These are phyloP conservation scores for Bipolaris victoriae DNA, from an alignment of 2,329 filamentous ascomycete species.

Conservation along the genomic window DNA sequence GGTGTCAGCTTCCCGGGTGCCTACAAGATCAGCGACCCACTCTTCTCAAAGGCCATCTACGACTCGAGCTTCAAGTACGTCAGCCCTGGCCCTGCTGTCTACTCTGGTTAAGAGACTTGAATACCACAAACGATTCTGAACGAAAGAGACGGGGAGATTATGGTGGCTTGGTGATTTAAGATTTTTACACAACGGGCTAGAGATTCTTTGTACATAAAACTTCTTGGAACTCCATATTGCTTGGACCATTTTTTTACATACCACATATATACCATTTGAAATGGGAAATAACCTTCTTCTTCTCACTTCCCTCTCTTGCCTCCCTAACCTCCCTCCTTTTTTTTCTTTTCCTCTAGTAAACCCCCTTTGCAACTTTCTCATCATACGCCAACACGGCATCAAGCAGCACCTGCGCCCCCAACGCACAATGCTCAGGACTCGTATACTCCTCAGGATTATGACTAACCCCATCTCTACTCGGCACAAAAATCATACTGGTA, in stretches of 20 bases:
- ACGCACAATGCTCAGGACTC: conserved; percentile 51
- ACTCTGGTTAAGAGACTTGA: conserved; percentile 30
- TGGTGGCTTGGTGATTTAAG: no score
- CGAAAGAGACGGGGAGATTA: neutral
- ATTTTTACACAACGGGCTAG: no score
- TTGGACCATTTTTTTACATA: neutral
- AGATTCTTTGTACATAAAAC: neutral
- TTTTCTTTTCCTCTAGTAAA: neutral
- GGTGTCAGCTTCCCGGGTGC: conserved; percentile 46
- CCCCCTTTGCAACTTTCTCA: neutral
- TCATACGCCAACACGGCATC: conserved; percentile 32
- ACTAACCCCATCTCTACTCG: conserved; percentile 52
- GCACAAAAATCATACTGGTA: conserved; percentile 54
- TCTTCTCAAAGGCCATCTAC: conserved; percentile 46
- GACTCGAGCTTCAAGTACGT: conserved; percentile 44
- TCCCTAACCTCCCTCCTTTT: no score
- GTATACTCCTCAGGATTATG: conserved; percentile 55
- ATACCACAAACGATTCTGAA: neutral
- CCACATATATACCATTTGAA: neutral
- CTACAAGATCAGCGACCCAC: conserved; percentile 42
- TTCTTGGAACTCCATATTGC: neutral
- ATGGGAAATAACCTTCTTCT: neutral
- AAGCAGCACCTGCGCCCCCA: conserved; percentile 56
- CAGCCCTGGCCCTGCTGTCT: conserved; percentile 45
- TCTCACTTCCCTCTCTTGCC: neutral